Evolutionary conservation across 1,139 yeast genomes (phyloP), one percentile per base, ranked within the genome.

Genomic region (Candida anutae): DNA sequence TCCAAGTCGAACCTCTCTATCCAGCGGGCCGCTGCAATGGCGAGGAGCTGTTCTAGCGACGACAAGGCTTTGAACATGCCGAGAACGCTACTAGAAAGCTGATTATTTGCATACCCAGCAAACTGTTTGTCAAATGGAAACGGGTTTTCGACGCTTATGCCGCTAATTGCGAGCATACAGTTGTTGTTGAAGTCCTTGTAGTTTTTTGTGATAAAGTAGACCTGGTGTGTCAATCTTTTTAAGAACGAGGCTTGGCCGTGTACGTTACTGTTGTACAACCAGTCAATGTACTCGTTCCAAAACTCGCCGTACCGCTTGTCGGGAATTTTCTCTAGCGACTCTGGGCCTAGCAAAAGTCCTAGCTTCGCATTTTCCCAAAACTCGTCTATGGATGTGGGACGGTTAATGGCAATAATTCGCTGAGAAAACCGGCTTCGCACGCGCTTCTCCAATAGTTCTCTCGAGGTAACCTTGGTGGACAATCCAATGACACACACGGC

Each of bases 371-470:
- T 48, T 2, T 35, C 25, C 56, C 56, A 62, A 38, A 74, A 78
- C 5, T 60, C 64, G 1, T 64, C 69, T 2, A 72, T 37, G 5
- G 53, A 50, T 3, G 42, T 39, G 1, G 79, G 62, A 29, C 76
- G 77, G 23, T 69, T 69, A 24, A 85, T 60, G 20, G 72, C 65
- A 19, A 84, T 66, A 2, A 82, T 58, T 28, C 94, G 58, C 47
- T 88, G 96, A 19, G 94, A 78, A 51, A 88, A 90, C 36, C 99
- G 62, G 33, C 94, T 80, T 40, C 87, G 71, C 1, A 93, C 97
- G 41, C 99, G 69, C 46, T 88, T 90, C 48, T 93, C 99, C 30
- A 90, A 61, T 39, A 75, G 63, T 42, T 90, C 97, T 29, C 88
- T 61, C 0, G 85, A 69, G 6, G 83, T 83, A 19, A 84, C 62